Base-by-base conservation (phyloP, 768 basidiomycete species). In the Phanerochaete sordida region DNA sequence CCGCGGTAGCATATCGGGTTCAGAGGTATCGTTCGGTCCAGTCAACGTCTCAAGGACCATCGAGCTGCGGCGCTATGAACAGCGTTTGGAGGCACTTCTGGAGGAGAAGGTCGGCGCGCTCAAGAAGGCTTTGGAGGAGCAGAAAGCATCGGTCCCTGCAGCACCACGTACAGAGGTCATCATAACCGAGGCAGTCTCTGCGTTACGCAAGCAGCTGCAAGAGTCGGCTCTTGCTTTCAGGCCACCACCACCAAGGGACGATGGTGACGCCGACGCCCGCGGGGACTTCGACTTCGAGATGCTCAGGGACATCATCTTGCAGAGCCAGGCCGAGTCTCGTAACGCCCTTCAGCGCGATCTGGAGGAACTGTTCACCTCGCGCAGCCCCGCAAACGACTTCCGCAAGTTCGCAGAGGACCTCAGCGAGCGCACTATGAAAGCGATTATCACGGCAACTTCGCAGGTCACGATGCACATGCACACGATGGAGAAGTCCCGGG, bases 241-340 rank as follows among this genome's bases (percentile, higher is more conserved):
- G 39, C 39, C 39, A 43, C 39, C 39, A 43, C 39, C 19, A 12
- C 39, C 39, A 4, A 43, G 19, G 19, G 86, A 89, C 23, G 85
- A 87, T 57, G 82, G 80, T 61, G 84, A 83, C 65, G 76, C 83
- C 74, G 88, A 91, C 65, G 89, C 87, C 24, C 83, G 84, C 30
- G 89, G 87, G 21, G 90, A 93, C 63, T 73, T 91, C 26, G 91
- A 93, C 72, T 84, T 91, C 69, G 87, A 91, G 67, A 75, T 90
- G 62, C 80, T 93, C 68, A 87, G 81, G 66, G 84, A 84, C 60
- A 76, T 85, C 37, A 76, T 93, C 23, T 83, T 90, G 62, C 81
- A 88, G 64, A 83, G 84, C 13, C 85, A 90, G 35, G 77, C 81
- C 39, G 84, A 89, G 59, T 72, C 85, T n/a, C 73, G 85, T 1